These are phyloP conservation scores for Geotrichum candidum DNA, from an alignment of 1,139 yeast species.

Conservation along the genomic window DNA sequence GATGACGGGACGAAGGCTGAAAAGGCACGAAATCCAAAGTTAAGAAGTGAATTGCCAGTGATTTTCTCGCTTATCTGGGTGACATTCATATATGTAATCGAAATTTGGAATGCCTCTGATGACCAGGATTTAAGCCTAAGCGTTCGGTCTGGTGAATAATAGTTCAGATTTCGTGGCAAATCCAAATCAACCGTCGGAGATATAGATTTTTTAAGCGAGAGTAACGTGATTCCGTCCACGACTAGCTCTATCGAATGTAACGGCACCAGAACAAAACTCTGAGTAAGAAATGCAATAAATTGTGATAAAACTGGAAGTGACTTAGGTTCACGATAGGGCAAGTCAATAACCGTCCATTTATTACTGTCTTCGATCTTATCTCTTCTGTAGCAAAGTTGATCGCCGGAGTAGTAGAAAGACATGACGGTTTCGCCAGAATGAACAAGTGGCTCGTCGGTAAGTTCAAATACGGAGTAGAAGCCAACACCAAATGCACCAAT, in stretches of 20 bases:
- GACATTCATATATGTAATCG: slow-evolving; percentile 35
- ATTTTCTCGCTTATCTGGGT: slow-evolving; percentile 32
- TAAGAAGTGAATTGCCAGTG: slow-evolving; percentile 26
- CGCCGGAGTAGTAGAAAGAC: slow-evolving; percentile 38
- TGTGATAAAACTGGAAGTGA: slow-evolving; percentile 33
- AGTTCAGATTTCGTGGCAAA: slow-evolving; percentile 28
- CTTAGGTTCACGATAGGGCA: slow-evolving; percentile 34
- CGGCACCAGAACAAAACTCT: slow-evolving; percentile 37
- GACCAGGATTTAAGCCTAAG: slow-evolving; percentile 26
- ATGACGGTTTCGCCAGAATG: slow-evolving; percentile 38
- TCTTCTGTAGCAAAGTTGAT: slow-evolving; percentile 36
- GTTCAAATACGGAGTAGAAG: slow-evolving; percentile 95
- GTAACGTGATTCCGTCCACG: slow-evolving; percentile 30
- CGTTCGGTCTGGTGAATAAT: slow-evolving; percentile 28
- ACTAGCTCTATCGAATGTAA: slow-evolving; percentile 30
- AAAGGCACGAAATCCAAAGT: slow-evolving; percentile 34
- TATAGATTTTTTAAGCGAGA: slow-evolving; percentile 29
- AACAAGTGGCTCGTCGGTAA: slow-evolving; percentile 63
- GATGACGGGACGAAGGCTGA: slow-evolving; percentile 31
- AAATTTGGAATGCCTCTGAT: slow-evolving; percentile 32
- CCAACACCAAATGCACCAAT: slow-evolving; percentile 99
- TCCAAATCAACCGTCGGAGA: slow-evolving; percentile 25
- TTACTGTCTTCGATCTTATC: slow-evolving; percentile 25
- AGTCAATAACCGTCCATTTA: slow-evolving; percentile 38
- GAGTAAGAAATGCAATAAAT: slow-evolving; percentile 38